A percentile compares a stretch with the other conserved stretches of the same genome.
Evolutionary conservation across 1,139 yeast species (phyloP).

Genomic region (Blastobotrys proliferans): DNA sequence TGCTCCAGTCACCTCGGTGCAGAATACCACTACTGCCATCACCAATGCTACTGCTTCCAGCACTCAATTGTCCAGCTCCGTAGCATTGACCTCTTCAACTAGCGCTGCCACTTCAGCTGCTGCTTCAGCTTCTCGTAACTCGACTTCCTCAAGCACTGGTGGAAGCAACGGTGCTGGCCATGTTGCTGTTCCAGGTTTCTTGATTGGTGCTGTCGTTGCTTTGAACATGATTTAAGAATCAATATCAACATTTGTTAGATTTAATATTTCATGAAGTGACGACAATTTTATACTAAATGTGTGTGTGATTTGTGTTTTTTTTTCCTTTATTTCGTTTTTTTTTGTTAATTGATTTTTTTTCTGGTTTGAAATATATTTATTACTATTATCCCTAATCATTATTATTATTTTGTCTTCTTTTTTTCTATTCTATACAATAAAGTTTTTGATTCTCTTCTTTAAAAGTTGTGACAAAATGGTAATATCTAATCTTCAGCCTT

Average conservation of each 20-base stretch:
- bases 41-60: slow-evolving; percentile 6
- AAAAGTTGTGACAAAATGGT: too few relatives aligned
- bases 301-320: too few relatives aligned
- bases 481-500: too few relatives aligned
- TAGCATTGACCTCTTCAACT: slow-evolving; percentile 4
- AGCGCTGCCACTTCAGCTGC: slow-evolving; percentile 7
- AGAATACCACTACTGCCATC: slow-evolving; percentile 5
- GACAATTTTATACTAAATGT: too few relatives aligned
- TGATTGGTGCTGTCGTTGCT: slow-evolving; percentile 11
- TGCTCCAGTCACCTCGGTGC: slow-evolving; percentile 2
- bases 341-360: too few relatives aligned
- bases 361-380: too few relatives aligned
- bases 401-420: too few relatives aligned
- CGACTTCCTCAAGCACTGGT: slow-evolving; percentile 3
- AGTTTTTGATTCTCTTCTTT: too few relatives aligned
- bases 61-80: slow-evolving; percentile 11
- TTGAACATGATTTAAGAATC: slow-evolving; percentile 11
- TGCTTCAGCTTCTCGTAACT: slow-evolving; percentile 3
- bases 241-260: too few relatives aligned
- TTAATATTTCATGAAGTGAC: neutral
- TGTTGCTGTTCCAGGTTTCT: slow-evolving; percentile 11
- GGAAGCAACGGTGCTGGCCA: slow-evolving; percentile 8
- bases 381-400: too few relatives aligned
- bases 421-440: too few relatives aligned
- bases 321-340: too few relatives aligned